phyloP scores from a whole-genome alignment of 2,329 filamentous ascomycete species.

The Annulohypoxylon truncatum region DNA sequence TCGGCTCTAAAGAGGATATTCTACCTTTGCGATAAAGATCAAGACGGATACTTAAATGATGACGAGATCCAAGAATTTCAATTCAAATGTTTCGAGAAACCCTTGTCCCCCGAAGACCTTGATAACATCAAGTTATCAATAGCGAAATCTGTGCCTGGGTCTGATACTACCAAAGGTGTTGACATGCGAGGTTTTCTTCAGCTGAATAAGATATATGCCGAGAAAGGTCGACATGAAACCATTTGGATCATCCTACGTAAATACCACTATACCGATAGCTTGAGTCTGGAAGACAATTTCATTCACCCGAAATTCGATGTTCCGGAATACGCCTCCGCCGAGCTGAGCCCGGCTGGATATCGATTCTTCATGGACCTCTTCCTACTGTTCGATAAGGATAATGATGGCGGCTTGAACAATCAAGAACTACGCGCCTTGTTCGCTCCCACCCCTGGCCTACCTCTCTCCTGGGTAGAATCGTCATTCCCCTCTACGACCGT shows the following conservation, averaged over 20 bases:
- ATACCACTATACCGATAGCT: slow-evolving; percentile 95
- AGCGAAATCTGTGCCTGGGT: slow-evolving; percentile 72
- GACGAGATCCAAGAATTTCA: slow-evolving; percentile 93
- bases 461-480: slow-evolving; percentile 86
- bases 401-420: slow-evolving; percentile 92
- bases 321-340: slow-evolving; percentile 89
- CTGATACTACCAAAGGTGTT: slow-evolving; percentile 76
- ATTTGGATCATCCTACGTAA: slow-evolving; percentile 97
- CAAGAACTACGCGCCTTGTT: slow-evolving; percentile 87
- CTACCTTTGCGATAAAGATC: slow-evolving; percentile 95
- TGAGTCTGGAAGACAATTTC: slow-evolving; percentile 91
- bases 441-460: slow-evolving; percentile 90
- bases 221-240: slow-evolving; percentile 97
- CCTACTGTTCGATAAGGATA: slow-evolving; percentile 94
- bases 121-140: slow-evolving; percentile 92
- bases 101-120: slow-evolving; percentile 82
- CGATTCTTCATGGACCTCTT: slow-evolving; percentile 98
- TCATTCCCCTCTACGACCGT: slow-evolving; percentile 95
- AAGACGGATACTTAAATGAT: slow-evolving; percentile 92
- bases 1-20: slow-evolving; percentile 91
- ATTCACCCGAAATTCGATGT: slow-evolving; percentile 95
- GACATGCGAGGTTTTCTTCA: slow-evolving; percentile 86
- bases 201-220: slow-evolving; percentile 94
- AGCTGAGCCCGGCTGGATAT: slow-evolving; percentile 93
- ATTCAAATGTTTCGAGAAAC: slow-evolving; percentile 89